Evolutionary conservation across 2,329 filamentous ascomycete genomes (phyloP).

Genomic region (Ophiosphaerella narmari): DNA sequence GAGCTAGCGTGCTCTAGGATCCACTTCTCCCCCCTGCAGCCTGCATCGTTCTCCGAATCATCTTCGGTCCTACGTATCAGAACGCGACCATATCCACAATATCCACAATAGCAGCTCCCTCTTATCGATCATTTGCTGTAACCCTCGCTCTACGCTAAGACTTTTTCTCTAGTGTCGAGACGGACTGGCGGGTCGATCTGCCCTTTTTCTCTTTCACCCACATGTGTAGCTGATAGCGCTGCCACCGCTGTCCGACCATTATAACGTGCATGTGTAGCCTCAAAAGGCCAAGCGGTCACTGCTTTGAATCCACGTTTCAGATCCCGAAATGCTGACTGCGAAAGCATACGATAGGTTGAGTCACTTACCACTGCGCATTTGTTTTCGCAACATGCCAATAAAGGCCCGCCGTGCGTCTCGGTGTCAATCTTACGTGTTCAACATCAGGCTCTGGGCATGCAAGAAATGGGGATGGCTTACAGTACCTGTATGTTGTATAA

Average conservation of each 20-base stretch:
- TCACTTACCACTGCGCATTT: background rate
- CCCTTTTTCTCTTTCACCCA: too few species aligned
- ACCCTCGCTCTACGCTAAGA: background rate
- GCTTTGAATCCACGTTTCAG: background rate
- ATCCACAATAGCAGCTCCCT: background rate
- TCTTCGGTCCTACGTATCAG: too few species aligned
- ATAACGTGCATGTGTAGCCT: background rate
- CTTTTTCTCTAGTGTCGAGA: background rate
- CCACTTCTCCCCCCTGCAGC: too few species aligned
- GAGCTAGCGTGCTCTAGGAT: too few species aligned
- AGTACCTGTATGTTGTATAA: background rate
- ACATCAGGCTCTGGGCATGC: background rate
- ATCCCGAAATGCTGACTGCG: background rate
- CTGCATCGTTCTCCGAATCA: too few species aligned
- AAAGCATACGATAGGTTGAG: conserved; percentile 1
- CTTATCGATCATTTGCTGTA: background rate
- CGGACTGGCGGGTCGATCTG: too few species aligned
- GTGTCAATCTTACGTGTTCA: background rate
- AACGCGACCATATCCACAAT: background rate
- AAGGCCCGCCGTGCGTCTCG: background rate
- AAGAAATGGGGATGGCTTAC: background rate
- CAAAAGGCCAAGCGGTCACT: background rate
- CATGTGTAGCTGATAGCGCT: too few species aligned
- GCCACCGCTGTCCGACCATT: too few species aligned
- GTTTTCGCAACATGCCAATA: conserved; percentile 2